Evolutionary conservation across 805 yeast species (phyloP), one percentile per base, ranked within the genome.

Genomic region (Yamadazyma scolyti): DNA sequence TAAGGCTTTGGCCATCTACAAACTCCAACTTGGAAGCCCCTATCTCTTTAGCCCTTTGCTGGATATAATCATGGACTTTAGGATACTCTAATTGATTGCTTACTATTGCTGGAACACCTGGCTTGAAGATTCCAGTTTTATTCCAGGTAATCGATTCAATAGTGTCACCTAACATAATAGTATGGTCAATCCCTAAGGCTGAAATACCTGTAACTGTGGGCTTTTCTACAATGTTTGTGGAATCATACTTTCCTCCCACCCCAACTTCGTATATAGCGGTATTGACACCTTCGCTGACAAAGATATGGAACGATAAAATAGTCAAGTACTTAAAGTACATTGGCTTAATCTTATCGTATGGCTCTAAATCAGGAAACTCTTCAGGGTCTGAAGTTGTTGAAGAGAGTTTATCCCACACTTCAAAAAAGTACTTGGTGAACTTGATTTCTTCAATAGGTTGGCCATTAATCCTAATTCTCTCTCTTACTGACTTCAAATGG

Each of bases 201-300:
- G 93, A 65, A 11, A 93, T 81, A 22, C 95, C 98, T 27, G 95
- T 80, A 1, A 79, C 89, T 0, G 84, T 73, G 12, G 98, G 97
- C 25, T 68, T 61, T 25, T 70, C 77, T 28, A 93, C 75, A 2
- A 93, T 73, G 53, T 93, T 93, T 9, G 99, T 93, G n/a, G 96
- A 86, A 56, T 93, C 99, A 49, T 78, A 87, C 52, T 85, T 94
- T 5, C 99, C 99, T 17, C 99, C 99, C 28, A 93, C 95, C 14
- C 99, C 99, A 18, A 94, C 99, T 56, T 93, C 99, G 51, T 85
- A 88, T 22, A 93, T 81, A 9, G 97, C 97, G 20, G 96, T 75
- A 50, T 88, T 84, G n/a, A 93, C 89, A 2, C 84, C 82, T 58
- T 93, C 98, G 33, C 75, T 71, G 60, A 86, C 54, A 47, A 94